These are phyloP conservation scores for Choanephora cucurbitarum DNA, from an alignment of 371 early-diverging fungal genomes.

Conservation along the genomic window DNA sequence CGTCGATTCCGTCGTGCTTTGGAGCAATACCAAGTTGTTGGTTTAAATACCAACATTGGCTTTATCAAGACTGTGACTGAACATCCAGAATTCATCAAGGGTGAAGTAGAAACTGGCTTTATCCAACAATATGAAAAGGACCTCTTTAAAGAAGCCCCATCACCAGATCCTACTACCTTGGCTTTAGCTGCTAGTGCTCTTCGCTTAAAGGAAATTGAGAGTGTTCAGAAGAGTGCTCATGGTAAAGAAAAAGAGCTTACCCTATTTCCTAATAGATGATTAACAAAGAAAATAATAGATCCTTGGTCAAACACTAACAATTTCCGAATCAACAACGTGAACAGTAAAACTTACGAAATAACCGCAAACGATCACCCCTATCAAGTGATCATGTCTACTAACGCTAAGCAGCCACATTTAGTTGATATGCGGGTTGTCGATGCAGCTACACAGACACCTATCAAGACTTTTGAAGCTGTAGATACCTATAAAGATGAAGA, in stretches of 20 bases:
- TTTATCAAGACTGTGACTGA: constrained; percentile 81
- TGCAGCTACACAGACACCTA: constrained; percentile 17
- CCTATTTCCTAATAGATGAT: not conserved
- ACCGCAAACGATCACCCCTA: constrained; percentile 29
- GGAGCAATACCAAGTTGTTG: constrained; percentile 85
- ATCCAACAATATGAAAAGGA: constrained; percentile 77
- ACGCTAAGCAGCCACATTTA: constrained; percentile 14
- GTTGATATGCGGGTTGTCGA: constrained; percentile 39
- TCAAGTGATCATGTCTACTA: constrained; percentile 29
- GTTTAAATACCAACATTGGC: constrained; percentile 90
- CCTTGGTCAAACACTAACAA: constrained; percentile 58
- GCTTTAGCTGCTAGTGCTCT: constrained; percentile 76
- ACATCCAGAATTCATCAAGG: constrained; percentile 85
- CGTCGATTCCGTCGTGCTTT: constrained; percentile 80
- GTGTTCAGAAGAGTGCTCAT: constrained; percentile 26
- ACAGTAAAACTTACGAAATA: constrained; percentile 42
- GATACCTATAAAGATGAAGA: constrained; percentile 39
- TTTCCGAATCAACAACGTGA: constrained; percentile 60
- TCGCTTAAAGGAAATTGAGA: constrained; percentile 52
- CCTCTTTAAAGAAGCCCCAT: constrained; percentile 59
- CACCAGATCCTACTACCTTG: constrained; percentile 58
- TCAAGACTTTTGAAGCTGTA: constrained; percentile 34
- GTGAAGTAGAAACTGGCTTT: constrained; percentile 93
- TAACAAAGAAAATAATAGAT: constrained; percentile 7
- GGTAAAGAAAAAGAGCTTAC: constrained; percentile 19